These are phyloP conservation scores for Ricinus communis DNA, from an alignment of 345 rosid species.

Conservation along the genomic window DNA sequence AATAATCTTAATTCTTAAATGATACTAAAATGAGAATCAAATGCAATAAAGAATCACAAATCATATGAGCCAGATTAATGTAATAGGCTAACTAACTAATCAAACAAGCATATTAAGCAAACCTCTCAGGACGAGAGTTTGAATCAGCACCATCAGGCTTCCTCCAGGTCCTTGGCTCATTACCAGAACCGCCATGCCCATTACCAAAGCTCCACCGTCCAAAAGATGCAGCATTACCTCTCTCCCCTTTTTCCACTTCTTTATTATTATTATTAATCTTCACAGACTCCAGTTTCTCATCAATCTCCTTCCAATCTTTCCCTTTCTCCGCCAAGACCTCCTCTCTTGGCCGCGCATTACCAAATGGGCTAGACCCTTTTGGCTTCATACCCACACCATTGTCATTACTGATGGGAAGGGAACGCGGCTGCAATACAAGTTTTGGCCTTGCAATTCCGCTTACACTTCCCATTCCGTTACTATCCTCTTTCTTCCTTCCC, in stretches of 20 bases:
- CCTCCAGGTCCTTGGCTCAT: conserved; percentile 50
- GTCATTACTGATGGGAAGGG: conserved; percentile 40
- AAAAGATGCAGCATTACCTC: conserved; percentile 15
- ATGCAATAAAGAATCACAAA: background rate
- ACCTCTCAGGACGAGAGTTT: conserved; percentile 27
- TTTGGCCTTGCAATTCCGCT: conserved; percentile 42
- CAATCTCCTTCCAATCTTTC: conserved; percentile 87
- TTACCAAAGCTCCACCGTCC: conserved; percentile 46
- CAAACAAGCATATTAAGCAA: conserved; percentile 13
- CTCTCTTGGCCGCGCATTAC: conserved; percentile 93
- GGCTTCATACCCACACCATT: conserved; percentile 44
- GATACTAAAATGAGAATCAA: background rate
- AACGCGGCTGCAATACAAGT: conserved; percentile 78
- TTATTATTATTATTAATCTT: conserved; percentile 42
- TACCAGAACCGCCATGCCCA: conserved; percentile 28
- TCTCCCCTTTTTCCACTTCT: conserved; percentile 47
- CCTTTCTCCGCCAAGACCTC: conserved; percentile 94
- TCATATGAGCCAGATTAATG: background rate
- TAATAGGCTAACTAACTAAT: background rate
- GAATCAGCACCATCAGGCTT: conserved; percentile 41
- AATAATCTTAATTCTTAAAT: background rate
- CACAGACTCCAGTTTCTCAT: conserved; percentile 68
- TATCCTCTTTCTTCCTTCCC: conserved; percentile 77
- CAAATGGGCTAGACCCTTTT: conserved; percentile 73
- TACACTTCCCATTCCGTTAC: conserved; percentile 13